Evolutionary conservation across 225 moss, liverwort and hornwort species (phyloP).

Genomic region (Asterella californica): DNA sequence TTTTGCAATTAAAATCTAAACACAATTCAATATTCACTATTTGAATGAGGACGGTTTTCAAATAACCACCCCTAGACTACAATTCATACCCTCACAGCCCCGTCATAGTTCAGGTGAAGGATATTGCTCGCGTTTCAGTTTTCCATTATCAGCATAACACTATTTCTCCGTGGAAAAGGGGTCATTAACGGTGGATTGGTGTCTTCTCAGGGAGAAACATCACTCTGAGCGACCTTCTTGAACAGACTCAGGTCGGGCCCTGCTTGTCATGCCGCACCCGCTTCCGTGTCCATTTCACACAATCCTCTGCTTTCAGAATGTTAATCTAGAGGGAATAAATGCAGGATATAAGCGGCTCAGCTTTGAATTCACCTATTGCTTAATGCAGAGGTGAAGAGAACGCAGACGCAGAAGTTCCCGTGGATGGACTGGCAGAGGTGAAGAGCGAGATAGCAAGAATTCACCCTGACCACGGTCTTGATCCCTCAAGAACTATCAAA

Average conservation of each 20-base stretch:
- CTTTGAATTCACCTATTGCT: not conserved
- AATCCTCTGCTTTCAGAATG: not conserved
- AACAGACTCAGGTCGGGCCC: conserved; percentile 13
- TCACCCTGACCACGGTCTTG: not conserved
- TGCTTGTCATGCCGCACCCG: not conserved
- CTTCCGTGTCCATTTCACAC: not conserved
- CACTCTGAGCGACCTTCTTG: conserved; percentile 29
- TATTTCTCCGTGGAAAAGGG: not conserved
- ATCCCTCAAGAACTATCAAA: not conserved
- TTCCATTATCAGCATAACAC: not conserved
- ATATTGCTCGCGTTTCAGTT: not conserved
- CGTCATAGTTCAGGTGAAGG: too few relatives aligned
- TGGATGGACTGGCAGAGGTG: not conserved
- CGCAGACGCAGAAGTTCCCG: not conserved
- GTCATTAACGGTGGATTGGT: not conserved
- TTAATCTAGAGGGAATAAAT: not conserved
- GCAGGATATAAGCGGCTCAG: not conserved
- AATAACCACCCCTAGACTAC: too few relatives aligned
- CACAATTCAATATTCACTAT: too few relatives aligned
- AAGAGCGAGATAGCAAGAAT: not conserved
- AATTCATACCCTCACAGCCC: too few relatives aligned
- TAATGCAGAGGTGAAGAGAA: conserved; percentile 6
- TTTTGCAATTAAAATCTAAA: too few relatives aligned
- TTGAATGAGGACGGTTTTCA: too few relatives aligned
- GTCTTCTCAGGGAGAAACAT: conserved; percentile 25